Evolutionary conservation across 2,329 filamentous ascomycete species (phyloP).

Genomic region (Fusarium fracticaudum): DNA sequence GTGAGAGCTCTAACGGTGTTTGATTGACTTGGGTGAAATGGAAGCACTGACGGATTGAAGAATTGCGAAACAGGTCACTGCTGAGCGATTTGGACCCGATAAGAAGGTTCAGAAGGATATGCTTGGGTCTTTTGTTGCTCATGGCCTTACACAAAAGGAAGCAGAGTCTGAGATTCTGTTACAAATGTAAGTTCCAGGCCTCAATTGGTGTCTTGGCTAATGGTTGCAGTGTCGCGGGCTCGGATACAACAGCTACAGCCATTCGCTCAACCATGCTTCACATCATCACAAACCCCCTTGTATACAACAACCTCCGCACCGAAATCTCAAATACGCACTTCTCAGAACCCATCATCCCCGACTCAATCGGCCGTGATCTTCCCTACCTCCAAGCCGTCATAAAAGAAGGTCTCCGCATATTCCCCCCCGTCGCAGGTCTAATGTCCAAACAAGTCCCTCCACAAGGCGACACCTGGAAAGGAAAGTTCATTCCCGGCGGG

Average conservation of each 20-base stretch:
- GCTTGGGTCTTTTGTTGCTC: conserved; percentile 45
- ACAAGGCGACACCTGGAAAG: conserved; percentile 46
- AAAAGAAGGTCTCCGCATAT: conserved; percentile 56
- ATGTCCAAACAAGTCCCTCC: conserved; percentile 50
- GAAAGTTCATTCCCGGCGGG: conserved; percentile 46
- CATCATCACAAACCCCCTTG: conserved; percentile 59
- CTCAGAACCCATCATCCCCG: conserved; percentile 41
- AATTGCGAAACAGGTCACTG: conserved; percentile 44
- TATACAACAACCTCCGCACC: conserved; percentile 55
- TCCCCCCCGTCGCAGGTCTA: conserved; percentile 49
- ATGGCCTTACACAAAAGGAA: conserved; percentile 41
- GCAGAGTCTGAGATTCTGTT: conserved; percentile 42
- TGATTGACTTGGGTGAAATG: background rate
- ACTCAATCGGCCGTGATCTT: conserved; percentile 48
- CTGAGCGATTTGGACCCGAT: conserved; percentile 40
- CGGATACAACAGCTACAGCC: conserved; percentile 66
- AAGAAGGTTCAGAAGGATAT: conserved; percentile 45
- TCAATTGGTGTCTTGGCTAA: background rate
- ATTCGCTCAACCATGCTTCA: conserved; percentile 63
- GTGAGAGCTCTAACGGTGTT: background rate
- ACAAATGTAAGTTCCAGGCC: conserved; percentile 20
- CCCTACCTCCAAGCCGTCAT: conserved; percentile 61
- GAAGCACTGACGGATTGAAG: background rate
- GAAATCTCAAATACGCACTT: conserved; percentile 35
- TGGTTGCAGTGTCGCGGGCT: conserved; percentile 59